Percentiles rank a stretch among this genome's conserved stretches.
Conservation (phyloP, 805 yeast genomes). For the Candida orba region DNA sequence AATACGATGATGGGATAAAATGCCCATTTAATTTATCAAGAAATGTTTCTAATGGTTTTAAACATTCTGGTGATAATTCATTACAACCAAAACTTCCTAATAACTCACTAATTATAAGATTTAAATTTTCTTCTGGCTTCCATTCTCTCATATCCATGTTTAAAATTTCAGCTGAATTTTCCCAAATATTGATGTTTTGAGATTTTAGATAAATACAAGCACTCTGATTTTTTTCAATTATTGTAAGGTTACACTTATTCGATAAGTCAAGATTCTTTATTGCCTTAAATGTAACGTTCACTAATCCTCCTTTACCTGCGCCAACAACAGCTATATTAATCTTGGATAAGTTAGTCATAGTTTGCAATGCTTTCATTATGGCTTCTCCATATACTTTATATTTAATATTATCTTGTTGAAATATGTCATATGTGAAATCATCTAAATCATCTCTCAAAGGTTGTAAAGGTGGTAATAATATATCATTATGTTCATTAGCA, state of each 20-base stretch:
- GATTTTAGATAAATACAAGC: constrained; percentile 46
- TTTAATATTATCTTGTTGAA: constrained; percentile 65
- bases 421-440: constrained; percentile 53
- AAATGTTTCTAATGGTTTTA: constrained; percentile 37
- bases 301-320: constrained; percentile 83
- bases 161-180: constrained; percentile 40
- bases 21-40: constrained; percentile 36
- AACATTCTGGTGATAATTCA: constrained; percentile 81
- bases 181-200: constrained; percentile 49
- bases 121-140: constrained; percentile 33
- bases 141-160: constrained; percentile 53
- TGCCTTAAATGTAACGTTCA: constrained; percentile 44
- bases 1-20: constrained; percentile 55
- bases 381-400: constrained; percentile 49
- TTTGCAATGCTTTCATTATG: constrained; percentile 19
- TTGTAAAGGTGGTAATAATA: constrained; percentile 52
- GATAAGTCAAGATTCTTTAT: constrained; percentile 25
- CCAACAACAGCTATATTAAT: constrained; percentile 60
- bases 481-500: constrained; percentile 23
- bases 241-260: constrained; percentile 32
- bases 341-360: constrained; percentile 12
- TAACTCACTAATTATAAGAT: constrained; percentile 71
- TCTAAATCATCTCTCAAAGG: constrained; percentile 58
- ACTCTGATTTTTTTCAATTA: constrained; percentile 66
- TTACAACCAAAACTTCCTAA: constrained; percentile 92